Percentiles rank a stretch among this genome's conserved stretches.
Conservation (phyloP, 768 basidiomycete genomes). For the Pseudohyphozyma bogoriensis region DNA sequence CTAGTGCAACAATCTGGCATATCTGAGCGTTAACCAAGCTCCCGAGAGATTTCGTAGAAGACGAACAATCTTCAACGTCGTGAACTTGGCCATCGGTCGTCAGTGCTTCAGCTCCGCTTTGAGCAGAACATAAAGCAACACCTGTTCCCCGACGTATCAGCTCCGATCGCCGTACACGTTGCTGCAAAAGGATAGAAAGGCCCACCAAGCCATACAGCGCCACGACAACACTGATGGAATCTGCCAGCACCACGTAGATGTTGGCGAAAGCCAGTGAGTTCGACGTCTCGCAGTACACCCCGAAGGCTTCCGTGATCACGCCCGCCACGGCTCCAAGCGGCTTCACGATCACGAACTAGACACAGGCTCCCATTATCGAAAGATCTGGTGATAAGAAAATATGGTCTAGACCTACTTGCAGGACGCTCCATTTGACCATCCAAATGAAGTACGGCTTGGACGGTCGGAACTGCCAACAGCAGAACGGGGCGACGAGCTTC, state of each 20-base stretch:
- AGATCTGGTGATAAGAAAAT: neutral
- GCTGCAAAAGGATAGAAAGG: neutral
- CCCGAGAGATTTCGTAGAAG: no score
- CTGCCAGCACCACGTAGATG: neutral
- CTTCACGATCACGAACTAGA: neutral
- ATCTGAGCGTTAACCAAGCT: no score
- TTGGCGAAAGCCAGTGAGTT: neutral
- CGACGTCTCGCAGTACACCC: neutral
- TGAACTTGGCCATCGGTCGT: conserved; percentile 71
- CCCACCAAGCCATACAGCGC: neutral
- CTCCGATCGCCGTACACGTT: neutral
- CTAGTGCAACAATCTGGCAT: conserved; percentile 19
- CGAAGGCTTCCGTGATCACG: neutral
- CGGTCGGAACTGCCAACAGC: neutral
- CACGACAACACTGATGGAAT: neutral
- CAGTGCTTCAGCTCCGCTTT: conserved; percentile 62
- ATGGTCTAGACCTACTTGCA: neutral
- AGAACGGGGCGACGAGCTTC: neutral
- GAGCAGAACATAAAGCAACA: conserved; percentile 66
- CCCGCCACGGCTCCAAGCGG: neutral
- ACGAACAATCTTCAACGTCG: conserved; percentile 70
- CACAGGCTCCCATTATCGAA: neutral
- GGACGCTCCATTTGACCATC: neutral
- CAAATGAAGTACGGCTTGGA: neutral
- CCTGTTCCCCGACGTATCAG: neutral